These are phyloP conservation scores for Geranomyces variabilis DNA, from an alignment of 192 early-diverging fungal species.

Conservation along the genomic window DNA sequence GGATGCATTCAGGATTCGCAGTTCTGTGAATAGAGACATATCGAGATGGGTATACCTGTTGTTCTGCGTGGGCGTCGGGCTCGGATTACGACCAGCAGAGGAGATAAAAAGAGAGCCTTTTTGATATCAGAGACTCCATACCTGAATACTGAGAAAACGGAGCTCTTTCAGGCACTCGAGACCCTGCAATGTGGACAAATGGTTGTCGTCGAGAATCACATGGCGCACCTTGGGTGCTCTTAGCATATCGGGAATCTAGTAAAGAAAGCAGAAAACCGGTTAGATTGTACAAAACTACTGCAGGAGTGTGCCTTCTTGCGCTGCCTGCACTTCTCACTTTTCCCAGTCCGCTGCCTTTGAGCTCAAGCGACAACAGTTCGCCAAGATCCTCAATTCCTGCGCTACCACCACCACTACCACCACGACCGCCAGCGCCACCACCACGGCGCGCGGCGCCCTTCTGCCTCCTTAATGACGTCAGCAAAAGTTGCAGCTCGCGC, in stretches of 20 bases:
- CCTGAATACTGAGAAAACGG: constrained; percentile 28
- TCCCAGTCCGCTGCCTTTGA: constrained; percentile 13
- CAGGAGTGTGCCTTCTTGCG: background rate
- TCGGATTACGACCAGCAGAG: too few species aligned
- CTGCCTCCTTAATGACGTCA: constrained; percentile 14
- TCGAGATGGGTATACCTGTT: constrained; percentile 26
- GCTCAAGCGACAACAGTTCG: constrained; percentile 20
- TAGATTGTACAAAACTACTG: background rate
- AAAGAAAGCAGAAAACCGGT: background rate
- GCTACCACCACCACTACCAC: too few species aligned
- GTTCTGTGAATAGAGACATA: constrained; percentile 14
- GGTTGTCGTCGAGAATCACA: constrained; percentile 32
- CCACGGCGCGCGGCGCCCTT: background rate
- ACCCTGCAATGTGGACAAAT: constrained; percentile 12
- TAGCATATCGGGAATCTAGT: constrained; percentile 29
- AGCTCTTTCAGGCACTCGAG: constrained; percentile 31
- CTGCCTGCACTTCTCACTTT: background rate
- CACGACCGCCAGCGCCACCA: too few species aligned
- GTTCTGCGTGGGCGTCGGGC: too few species aligned
- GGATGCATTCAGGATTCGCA: constrained; percentile 25
- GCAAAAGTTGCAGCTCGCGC: constrained; percentile 22
- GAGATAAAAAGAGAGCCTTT: too few species aligned
- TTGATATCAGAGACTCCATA: too few species aligned
- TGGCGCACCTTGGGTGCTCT: constrained; percentile 25
- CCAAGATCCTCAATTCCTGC: background rate